Conservation (phyloP, 2,329 filamentous ascomycete genomes). For the Septoria petroselini region DNA sequence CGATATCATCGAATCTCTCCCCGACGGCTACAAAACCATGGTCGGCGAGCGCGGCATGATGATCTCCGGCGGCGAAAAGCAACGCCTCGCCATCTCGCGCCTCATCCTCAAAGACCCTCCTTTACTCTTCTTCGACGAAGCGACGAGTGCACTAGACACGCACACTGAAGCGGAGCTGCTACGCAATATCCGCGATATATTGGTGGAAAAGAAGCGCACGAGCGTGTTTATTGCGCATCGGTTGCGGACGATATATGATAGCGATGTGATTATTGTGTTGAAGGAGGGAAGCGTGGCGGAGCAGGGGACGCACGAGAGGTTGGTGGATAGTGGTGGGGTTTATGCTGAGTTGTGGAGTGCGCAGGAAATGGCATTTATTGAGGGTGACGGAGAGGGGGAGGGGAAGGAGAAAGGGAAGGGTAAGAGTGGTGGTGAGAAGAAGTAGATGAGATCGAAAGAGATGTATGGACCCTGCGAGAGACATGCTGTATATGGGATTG, state of each 20-base stretch:
- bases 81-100: constrained; percentile 78
- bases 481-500: too few species aligned
- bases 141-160: constrained; percentile 86
- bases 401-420: constrained; percentile 18
- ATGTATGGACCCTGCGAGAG: too few species aligned
- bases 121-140: constrained; percentile 90
- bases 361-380: constrained; percentile 41
- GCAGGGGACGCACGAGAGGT: constrained; percentile 77
- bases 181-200: constrained; percentile 86
- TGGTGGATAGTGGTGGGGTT: constrained; percentile 74
- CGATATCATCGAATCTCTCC: constrained; percentile 73
- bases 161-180: constrained; percentile 89
- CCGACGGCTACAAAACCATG: constrained; percentile 79
- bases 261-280: constrained; percentile 85
- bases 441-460: too few species aligned
- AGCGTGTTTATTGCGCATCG: constrained; percentile 95
- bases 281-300: constrained; percentile 82
- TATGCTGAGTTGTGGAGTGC: constrained; percentile 86
- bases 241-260: constrained; percentile 88
- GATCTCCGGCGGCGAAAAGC: constrained; percentile 92
- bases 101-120: constrained; percentile 86
- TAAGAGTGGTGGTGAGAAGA: constrained; percentile 13
- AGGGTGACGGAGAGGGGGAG: constrained; percentile 25
- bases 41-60: constrained; percentile 94
- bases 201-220: constrained; percentile 82